Percentiles rank a stretch among this genome's conserved stretches.
Evolutionary conservation across 139 green algal species (phyloP).

Genomic region (Coelastrella sp.): DNA sequence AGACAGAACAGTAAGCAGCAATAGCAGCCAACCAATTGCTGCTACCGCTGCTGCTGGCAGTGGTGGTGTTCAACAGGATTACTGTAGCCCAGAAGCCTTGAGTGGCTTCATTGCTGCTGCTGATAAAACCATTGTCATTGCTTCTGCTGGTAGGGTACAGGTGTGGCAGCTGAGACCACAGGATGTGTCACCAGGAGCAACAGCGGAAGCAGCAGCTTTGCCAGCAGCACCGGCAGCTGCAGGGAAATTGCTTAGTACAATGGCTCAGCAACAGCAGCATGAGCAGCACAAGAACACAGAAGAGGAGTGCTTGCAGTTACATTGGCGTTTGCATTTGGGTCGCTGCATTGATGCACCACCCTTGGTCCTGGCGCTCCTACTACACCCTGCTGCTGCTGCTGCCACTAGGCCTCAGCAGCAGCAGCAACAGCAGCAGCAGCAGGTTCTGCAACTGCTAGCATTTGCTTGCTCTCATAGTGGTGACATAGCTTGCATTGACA

Average conservation of each 20-base stretch:
- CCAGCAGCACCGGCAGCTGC: conserved; percentile 43
- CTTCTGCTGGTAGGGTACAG: not conserved
- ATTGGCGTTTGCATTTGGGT: conserved; percentile 33
- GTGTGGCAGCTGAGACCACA: not conserved
- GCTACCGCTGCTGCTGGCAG: not conserved
- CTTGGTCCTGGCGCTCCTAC: conserved; percentile 20
- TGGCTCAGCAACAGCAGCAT: conserved; percentile 21
- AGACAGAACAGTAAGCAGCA: no score
- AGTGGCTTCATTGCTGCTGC: not conserved
- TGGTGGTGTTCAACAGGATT: no score
- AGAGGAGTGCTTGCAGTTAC: not conserved
- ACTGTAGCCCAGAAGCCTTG: no score
- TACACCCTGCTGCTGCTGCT: not conserved
- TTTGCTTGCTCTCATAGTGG: conserved; percentile 69
- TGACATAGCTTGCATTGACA: conserved; percentile 55
- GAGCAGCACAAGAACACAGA: conserved; percentile 37
- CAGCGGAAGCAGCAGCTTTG: not conserved
- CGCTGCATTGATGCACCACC: conserved; percentile 44
- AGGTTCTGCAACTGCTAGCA: conserved; percentile 12
- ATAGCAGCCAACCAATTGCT: no score
- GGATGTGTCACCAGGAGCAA: not conserved
- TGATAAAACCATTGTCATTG: not conserved
- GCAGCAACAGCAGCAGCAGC: conserved; percentile 35
- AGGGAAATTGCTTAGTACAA: not conserved
- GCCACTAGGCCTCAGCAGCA: conserved; percentile 12